These are phyloP conservation scores for Lolium rigidum DNA, from an alignment of 176 grass and related monocot genomes.

Conservation along the genomic window DNA sequence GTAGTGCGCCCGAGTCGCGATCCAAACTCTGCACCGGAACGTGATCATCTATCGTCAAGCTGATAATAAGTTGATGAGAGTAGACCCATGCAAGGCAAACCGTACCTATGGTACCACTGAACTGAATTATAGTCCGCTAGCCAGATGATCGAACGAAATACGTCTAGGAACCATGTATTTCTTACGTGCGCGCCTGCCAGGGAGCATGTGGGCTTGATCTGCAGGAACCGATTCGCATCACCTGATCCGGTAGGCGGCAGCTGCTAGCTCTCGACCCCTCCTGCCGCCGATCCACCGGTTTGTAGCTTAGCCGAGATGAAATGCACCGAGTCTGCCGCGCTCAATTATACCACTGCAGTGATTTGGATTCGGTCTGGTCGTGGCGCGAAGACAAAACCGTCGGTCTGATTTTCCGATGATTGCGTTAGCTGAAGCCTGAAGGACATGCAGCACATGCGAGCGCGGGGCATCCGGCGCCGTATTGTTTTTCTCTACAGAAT, in stretches of 20 bases:
- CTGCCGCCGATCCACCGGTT: neutral
- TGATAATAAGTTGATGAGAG: neutral
- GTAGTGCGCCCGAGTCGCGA: too few species aligned
- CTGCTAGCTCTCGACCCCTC: neutral
- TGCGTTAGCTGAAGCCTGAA: conserved; percentile 32
- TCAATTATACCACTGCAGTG: neutral
- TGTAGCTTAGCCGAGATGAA: conserved; percentile 44
- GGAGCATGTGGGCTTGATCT: neutral
- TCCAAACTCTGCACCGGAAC: too few species aligned
- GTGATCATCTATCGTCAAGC: neutral
- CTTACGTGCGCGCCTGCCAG: neutral
- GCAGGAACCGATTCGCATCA: conserved; percentile 27
- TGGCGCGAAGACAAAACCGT: neutral
- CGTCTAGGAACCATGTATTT: conserved; percentile 8
- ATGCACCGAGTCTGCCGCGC: neutral
- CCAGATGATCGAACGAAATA: neutral
- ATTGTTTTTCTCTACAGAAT: neutral
- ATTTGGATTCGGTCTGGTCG: conserved; percentile 20
- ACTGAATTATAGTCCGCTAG: neutral
- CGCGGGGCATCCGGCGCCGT: neutral
- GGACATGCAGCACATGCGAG: conserved; percentile 52
- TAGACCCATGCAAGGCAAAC: neutral
- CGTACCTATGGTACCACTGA: neutral
- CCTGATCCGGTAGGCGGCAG: neutral
- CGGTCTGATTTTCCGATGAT: conserved; percentile 26